phyloP scores from a whole-genome alignment of 495 filamentous ascomycete genomes.

The Achaetomiella virescens region DNA sequence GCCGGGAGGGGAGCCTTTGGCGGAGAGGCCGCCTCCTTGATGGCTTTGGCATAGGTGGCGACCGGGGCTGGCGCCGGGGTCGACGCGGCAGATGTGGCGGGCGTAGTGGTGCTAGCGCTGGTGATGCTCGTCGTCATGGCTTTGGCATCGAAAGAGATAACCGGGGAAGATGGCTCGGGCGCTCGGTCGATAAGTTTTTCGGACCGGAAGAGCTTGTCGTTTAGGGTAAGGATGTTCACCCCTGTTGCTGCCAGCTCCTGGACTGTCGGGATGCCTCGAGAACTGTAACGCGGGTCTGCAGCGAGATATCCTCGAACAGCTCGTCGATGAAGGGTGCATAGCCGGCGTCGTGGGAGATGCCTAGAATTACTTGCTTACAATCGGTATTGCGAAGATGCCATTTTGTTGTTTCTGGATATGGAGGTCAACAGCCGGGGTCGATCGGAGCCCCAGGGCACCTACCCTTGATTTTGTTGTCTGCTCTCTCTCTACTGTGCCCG shows the following conservation, averaged over 20 bases:
- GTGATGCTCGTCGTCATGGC: not conserved
- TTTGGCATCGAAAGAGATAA: not conserved
- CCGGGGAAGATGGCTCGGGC: not conserved
- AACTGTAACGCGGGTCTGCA: conserved; percentile 58
- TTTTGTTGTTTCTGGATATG: conserved; percentile 46
- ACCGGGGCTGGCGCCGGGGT: conserved; percentile 15
- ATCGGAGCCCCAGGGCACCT: not conserved
- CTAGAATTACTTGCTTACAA: conserved; percentile 76
- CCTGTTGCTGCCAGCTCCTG: conserved; percentile 54
- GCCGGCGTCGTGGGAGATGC: conserved; percentile 68
- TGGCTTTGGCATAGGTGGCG: conserved; percentile 32
- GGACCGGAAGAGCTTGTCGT: conserved; percentile 57
- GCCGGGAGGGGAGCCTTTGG: conserved; percentile 33
- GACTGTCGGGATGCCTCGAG: conserved; percentile 66
- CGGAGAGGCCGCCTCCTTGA: conserved; percentile 31
- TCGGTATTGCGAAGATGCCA: conserved; percentile 65
- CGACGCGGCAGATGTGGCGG: conserved; percentile 13
- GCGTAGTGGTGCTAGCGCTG: conserved; percentile 4
- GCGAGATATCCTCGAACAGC: conserved; percentile 47
- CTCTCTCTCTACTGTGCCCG: conserved; percentile 60
- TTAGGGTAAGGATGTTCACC: conserved; percentile 54
- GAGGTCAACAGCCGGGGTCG: not conserved
- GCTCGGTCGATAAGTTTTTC: conserved; percentile 45
- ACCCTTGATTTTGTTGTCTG: conserved; percentile 73
- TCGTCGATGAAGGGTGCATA: conserved; percentile 68